These are phyloP conservation scores for Monosporozyma siamensis DNA, from an alignment of 805 yeast genomes.

Conservation along the genomic window DNA sequence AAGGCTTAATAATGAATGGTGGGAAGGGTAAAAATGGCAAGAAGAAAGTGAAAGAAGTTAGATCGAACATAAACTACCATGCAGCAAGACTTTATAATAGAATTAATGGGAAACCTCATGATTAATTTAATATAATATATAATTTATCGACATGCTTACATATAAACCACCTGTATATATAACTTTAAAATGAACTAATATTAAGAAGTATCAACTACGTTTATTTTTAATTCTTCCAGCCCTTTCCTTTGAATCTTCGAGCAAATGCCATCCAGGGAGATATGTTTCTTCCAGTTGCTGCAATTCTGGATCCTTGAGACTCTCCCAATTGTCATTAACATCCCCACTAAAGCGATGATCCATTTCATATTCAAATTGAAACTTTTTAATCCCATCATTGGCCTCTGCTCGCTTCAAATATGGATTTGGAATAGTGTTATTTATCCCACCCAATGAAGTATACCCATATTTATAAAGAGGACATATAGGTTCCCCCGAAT, in stretches of 20 bases:
- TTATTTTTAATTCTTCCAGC: constrained; percentile 23
- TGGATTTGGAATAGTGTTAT: constrained; percentile 68
- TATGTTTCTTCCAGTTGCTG: background rate
- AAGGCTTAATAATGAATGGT: constrained; percentile 2
- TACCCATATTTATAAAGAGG: constrained; percentile 71
- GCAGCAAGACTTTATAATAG: constrained; percentile 42
- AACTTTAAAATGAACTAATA: background rate
- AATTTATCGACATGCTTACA: too few relatives aligned
- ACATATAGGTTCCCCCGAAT: constrained; percentile 58
- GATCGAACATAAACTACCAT: constrained; percentile 40
- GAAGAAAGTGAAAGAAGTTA: constrained; percentile 1
- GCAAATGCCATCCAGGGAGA: constrained; percentile 30
- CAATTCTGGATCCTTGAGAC: background rate
- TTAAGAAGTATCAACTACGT: too few relatives aligned
- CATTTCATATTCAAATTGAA: constrained; percentile 23
- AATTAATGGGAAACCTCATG: constrained; percentile 40
- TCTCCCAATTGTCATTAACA: constrained; percentile 9
- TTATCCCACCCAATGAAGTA: constrained; percentile 79
- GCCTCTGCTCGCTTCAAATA: constrained; percentile 25
- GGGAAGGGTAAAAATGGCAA: constrained; percentile 12
- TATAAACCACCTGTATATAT: background rate
- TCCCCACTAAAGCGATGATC: constrained; percentile 8
- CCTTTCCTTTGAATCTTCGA: constrained; percentile 25
- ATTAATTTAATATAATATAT: too few relatives aligned
- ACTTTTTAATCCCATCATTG: background rate